Evolutionary conservation across 805 yeast genomes (phyloP), one percentile per base, ranked within the genome.

Genomic region (Yamadazyma laniorum): DNA sequence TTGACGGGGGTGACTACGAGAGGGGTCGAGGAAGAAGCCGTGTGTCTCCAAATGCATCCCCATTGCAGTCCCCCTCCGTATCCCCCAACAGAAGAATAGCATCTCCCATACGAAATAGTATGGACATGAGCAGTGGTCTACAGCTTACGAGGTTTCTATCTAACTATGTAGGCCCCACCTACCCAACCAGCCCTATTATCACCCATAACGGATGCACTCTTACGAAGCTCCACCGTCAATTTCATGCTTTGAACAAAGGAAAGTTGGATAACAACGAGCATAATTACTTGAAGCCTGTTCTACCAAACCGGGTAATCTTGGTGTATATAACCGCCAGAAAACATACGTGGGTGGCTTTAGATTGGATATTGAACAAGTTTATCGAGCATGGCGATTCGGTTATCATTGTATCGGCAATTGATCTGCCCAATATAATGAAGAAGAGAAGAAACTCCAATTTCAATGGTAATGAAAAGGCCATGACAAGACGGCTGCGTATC

Each of bases 281-380:
- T 25, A 18, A 29, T 11, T 43, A 6, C 22, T 35, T 53, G 16
- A 47, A 46, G 12, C 74, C 77, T 0, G 66, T 71, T 0, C 56
- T 78, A 31, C 79, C 79, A 0, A 64, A 67, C 26, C 65, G 89
- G 50, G 72, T 73, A 1, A 65, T 84, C 4, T 52, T 85, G 54
- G 79, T 82, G 19, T 83, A 83, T 52, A 65, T 85, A 21, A 70
- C 80, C 47, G 95, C 88, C 3, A 64, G 91, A 42, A 70, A 65
- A 39, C 91, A 85, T 61, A 82, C 93, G 0, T 85, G 95, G 95
- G 87, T 83, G 8, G 80, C 88, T 1, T 58, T 85, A 18, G 95
- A 85, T 56, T 85, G 85, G 81, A 64, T 77, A 5, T 59, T 84
- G 37, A 67, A 67, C 32, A 62, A 68, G 29, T 60, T 82, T 9